Conservation (phyloP, 345 rosid genomes). For the Garcia nutans region DNA sequence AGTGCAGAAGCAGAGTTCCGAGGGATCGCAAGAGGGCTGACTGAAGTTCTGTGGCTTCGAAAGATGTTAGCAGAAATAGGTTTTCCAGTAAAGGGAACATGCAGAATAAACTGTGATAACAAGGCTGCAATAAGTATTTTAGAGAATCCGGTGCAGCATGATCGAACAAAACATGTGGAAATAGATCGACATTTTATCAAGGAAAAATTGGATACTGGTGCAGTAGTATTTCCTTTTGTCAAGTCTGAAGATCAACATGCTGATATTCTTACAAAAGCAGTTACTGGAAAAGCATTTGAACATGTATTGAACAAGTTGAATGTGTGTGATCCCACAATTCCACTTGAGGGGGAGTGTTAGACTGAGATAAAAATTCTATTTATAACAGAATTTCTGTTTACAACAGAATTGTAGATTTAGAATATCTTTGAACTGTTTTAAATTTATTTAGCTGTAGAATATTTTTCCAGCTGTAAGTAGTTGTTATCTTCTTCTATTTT, state of each 20-base stretch:
- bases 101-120: neutral
- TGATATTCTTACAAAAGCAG: neutral
- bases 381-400: too few relatives aligned
- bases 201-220: neutral
- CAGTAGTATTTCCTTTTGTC: neutral
- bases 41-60: neutral
- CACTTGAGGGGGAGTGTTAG: neutral
- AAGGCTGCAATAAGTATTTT: neutral
- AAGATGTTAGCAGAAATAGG: neutral
- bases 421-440: too few relatives aligned
- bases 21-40: neutral
- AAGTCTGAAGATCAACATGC: neutral
- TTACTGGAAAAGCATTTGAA: neutral
- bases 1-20: too few relatives aligned
- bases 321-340: neutral
- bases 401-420: too few relatives aligned
- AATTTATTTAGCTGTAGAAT: too few relatives aligned
- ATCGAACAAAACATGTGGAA: too few relatives aligned
- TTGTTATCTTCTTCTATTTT: too few relatives aligned
- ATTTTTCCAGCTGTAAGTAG: too few relatives aligned
- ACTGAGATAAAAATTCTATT: too few relatives aligned
- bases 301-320: neutral
- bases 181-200: neutral
- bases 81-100: neutral
- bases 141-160: too few relatives aligned